These are phyloP conservation scores for Cutaneotrichosporon sp. DNA, from an alignment of 1,284 basidiomycete genomes.

Conservation along the genomic window DNA sequence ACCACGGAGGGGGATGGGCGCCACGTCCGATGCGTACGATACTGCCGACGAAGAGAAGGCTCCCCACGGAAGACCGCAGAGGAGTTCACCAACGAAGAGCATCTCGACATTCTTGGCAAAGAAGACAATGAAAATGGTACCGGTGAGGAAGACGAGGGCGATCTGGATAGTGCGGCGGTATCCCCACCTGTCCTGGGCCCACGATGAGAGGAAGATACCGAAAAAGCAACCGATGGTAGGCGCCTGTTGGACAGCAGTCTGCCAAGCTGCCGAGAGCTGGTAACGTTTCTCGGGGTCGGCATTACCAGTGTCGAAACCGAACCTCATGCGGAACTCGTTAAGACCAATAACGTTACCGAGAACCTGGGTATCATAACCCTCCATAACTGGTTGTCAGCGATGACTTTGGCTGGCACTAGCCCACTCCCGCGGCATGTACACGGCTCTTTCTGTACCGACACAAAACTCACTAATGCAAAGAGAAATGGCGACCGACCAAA, in stretches of 20 bases:
- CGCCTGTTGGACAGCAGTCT: constrained; percentile 29
- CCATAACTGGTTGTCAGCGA: constrained; percentile 12
- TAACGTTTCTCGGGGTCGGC: constrained; percentile 18
- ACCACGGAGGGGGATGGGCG: constrained; percentile 43
- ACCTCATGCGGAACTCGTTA: constrained; percentile 21
- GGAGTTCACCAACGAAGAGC: constrained; percentile 31
- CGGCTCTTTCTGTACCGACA: too few relatives aligned
- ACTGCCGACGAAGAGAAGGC: constrained; percentile 36
- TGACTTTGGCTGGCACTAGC: too few relatives aligned
- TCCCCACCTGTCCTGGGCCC: constrained; percentile 30
- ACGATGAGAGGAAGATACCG: constrained; percentile 31
- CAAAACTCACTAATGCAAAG: constrained; percentile 21
- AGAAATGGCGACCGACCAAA: constrained; percentile 27
- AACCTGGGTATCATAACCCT: constrained; percentile 21
- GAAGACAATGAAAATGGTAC: constrained; percentile 40
- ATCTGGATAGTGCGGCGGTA: constrained; percentile 31
- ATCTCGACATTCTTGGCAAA: constrained; percentile 46
- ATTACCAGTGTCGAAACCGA: constrained; percentile 9
- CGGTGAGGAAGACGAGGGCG: constrained; percentile 38
- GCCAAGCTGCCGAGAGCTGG: constrained; percentile 34
- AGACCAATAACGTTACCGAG: constrained; percentile 21
- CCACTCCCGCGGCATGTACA: neutral
- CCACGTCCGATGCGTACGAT: constrained; percentile 57
- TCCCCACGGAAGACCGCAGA: constrained; percentile 53
- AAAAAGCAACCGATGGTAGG: constrained; percentile 28